A percentile compares a stretch with the other conserved stretches of the same genome.
These are phyloP conservation scores for Diutina sp. DNA, from an alignment of 1,139 yeast species.

Conservation along the genomic window DNA sequence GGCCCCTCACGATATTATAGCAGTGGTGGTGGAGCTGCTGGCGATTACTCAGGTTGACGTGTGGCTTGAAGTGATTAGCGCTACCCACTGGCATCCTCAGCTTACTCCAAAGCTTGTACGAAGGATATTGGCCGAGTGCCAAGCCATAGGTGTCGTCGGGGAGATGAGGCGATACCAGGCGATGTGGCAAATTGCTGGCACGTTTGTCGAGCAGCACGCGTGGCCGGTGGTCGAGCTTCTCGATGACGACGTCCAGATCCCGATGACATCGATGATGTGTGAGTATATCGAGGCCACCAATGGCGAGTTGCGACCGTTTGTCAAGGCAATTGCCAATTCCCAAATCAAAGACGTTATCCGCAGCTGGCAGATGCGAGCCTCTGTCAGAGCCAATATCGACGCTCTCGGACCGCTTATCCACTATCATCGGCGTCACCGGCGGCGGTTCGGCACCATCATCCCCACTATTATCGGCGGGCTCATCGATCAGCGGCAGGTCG, in stretches of 20 bases:
- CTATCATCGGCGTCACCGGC: background rate
- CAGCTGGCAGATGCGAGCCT: background rate
- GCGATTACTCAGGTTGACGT: background rate
- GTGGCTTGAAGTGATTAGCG: background rate
- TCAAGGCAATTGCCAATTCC: background rate
- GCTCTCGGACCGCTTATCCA: background rate
- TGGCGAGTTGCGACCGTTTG: background rate
- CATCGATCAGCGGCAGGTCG: background rate
- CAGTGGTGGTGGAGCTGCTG: background rate
- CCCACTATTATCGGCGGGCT: background rate
- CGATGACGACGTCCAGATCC: background rate
- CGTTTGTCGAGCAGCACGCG: background rate
- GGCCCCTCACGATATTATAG: background rate
- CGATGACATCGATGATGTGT: background rate
- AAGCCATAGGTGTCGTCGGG: background rate
- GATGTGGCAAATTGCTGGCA: background rate
- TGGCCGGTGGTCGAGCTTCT: background rate
- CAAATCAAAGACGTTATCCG: background rate
- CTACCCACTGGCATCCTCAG: background rate
- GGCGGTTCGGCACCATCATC: background rate
- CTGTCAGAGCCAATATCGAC: background rate
- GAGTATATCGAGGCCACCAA: background rate
- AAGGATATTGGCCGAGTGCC: background rate
- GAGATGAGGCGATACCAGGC: background rate
- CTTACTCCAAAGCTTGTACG: background rate